Evolutionary conservation across 129 eudicot genomes (phyloP).

Genomic region (Helianthus tuberosus): DNA sequence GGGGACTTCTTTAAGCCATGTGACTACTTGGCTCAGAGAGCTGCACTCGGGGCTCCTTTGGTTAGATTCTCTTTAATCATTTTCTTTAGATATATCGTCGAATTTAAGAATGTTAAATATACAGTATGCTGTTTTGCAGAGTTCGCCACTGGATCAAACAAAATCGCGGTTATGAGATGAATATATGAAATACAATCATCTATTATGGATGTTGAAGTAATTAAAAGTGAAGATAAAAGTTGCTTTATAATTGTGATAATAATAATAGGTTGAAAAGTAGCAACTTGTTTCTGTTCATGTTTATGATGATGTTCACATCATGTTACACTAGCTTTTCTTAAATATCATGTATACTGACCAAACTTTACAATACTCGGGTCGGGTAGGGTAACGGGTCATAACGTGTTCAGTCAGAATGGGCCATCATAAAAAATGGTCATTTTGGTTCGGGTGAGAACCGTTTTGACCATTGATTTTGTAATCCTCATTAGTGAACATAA

Average conservation of each 20-base stretch:
- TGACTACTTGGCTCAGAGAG: conserved; percentile 70
- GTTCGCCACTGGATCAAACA: conserved; percentile 45
- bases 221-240: neutral
- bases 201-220: neutral
- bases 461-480: too few species aligned
- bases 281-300: neutral
- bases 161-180: conserved; percentile 61
- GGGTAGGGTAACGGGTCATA: too few species aligned
- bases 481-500: too few species aligned
- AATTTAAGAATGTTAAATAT: neutral
- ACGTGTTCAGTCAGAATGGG: too few species aligned
- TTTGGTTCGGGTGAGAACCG: too few species aligned
- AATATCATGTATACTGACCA: too few species aligned
- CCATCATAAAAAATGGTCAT: too few species aligned
- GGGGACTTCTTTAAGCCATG: conserved; percentile 95
- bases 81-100: neutral
- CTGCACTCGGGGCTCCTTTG: conserved; percentile 82
- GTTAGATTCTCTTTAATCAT: conserved; percentile 43
- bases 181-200: neutral
- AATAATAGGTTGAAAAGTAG: neutral
- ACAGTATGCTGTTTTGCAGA: conserved; percentile 41
- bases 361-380: too few species aligned
- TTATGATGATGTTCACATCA: too few species aligned
- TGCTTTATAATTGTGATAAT: neutral
- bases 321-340: too few species aligned